These are phyloP conservation scores for Yamadazyma laniorum DNA, from an alignment of 805 yeast genomes.

Conservation along the genomic window DNA sequence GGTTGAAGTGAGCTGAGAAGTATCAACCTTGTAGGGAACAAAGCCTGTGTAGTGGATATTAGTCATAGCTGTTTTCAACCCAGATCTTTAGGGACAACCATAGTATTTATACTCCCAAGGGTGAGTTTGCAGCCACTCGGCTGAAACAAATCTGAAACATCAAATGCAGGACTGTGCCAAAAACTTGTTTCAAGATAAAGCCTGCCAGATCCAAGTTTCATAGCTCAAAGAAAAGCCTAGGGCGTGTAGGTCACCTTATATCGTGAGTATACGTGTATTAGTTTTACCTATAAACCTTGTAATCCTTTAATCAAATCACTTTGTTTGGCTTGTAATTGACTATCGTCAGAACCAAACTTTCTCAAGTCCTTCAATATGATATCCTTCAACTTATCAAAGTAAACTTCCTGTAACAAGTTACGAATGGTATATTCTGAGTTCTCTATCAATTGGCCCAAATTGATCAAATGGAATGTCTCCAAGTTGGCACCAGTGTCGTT, in stretches of 20 bases:
- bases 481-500: slow-evolving; percentile 34
- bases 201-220: too few species aligned
- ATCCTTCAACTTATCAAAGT: slow-evolving; percentile 92
- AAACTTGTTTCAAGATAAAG: too few species aligned
- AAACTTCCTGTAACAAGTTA: slow-evolving; percentile 85
- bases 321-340: slow-evolving; percentile 33
- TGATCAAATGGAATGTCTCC: slow-evolving; percentile 72
- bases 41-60: not conserved
- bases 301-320: slow-evolving; percentile 39
- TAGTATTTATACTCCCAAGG: too few species aligned
- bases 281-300: slow-evolving; percentile 25
- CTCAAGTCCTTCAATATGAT: slow-evolving; percentile 54
- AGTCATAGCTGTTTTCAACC: too few species aligned
- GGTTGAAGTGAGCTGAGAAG: slow-evolving; percentile 4
- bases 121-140: slow-evolving; percentile 7
- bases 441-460: slow-evolving; percentile 82
- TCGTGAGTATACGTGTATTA: too few species aligned
- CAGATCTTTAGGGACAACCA: too few species aligned
- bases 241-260: too few species aligned
- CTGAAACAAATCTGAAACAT: slow-evolving; percentile 10
- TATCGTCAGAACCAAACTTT: slow-evolving; percentile 32
- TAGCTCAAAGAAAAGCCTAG: too few species aligned
- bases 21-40: not conserved
- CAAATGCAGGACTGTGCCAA: too few species aligned
- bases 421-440: slow-evolving; percentile 86